Base-by-base conservation (phyloP, 2,329 filamentous ascomycete species). In the Cladobotryum mycophilum region DNA sequence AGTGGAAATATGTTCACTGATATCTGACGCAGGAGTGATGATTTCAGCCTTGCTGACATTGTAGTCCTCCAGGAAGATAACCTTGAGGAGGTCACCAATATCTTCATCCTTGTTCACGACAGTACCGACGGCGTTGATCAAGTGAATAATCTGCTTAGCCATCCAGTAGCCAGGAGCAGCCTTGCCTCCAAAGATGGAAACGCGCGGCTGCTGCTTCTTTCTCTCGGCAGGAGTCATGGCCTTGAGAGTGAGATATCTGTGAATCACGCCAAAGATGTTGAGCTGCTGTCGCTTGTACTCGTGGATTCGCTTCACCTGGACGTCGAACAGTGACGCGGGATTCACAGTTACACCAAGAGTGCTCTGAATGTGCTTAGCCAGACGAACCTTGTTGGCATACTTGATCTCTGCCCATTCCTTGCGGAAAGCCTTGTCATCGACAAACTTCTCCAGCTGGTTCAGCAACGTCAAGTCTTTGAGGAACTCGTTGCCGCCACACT, bases 41-140 rank as follows among this genome's bases (percentile, higher is more conserved):
- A 97, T 91, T 73, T 99, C 93, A 3, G 93, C 93, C 76, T 99
- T 99, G 81, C 90, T 96, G 64, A 99, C 93, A 59, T 99, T 99
- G 80, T 99, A 99, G 71, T 99, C 93, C 65, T 95, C 89, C 48
- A 99, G 72, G 76, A 96, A 99, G 64, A 99, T 84, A 48, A 99
- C 93, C 78, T 99, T 99, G 65, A 99, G 80, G 30, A 95, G 77
- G 64, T 97, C 92, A 33, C 92, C 92, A 64, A 97, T 85, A 34
- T 97, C 93, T 41, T 82, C 76, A 63, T 99, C 93, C 38, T 88
- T 88, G 75, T 99, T 99, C 60, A 99, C 86, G 3, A 97, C 88
- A 14, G 82, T 74, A 4, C 89, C 90, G 22, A 97, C 93, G 55
- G 84, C 86, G 74, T 96, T 97, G 76, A 99, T 85, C 51, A 99